A percentile compares a stretch with the other conserved stretches of the same genome.
phyloP scores from a whole-genome alignment of 176 grass and related monocot species.

The Aegilops tauschii region DNA sequence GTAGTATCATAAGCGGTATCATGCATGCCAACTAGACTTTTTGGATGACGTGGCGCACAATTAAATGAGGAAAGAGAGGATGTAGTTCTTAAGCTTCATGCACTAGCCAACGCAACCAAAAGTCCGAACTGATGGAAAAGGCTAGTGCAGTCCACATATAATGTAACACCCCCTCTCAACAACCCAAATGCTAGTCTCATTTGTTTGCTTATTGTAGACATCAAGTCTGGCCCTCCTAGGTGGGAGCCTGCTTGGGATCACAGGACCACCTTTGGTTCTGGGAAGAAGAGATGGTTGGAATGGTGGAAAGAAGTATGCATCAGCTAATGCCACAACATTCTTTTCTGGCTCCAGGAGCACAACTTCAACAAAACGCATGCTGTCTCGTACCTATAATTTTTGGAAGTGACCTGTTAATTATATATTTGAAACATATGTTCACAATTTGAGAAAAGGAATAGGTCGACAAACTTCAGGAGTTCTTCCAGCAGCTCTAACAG shows the following conservation, averaged over 20 bases:
- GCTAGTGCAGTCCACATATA: no score
- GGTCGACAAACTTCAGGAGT: slow-evolving; percentile 72
- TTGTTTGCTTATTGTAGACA: slow-evolving; percentile 91
- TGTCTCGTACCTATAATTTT: slow-evolving; percentile 66
- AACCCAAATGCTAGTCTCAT: slow-evolving; percentile 92
- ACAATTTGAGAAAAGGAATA: neutral
- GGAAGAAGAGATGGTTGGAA: slow-evolving; percentile 96
- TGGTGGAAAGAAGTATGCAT: slow-evolving; percentile 98
- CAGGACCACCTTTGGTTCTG: slow-evolving; percentile 75
- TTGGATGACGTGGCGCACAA: no score
- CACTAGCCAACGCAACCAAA: no score
- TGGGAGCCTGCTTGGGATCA: slow-evolving; percentile 90
- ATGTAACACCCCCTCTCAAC: slow-evolving; percentile 7
- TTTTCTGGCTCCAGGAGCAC: slow-evolving; percentile 97
- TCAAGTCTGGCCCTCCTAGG: slow-evolving; percentile 82
- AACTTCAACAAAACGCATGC: slow-evolving; percentile 98
- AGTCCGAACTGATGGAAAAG: no score
- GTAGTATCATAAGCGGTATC: no score
- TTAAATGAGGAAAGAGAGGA: no score
- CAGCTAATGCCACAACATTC: slow-evolving; percentile 91
- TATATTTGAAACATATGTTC: neutral
- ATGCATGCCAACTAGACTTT: no score
- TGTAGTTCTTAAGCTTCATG: no score
- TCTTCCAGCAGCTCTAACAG: slow-evolving; percentile 90
- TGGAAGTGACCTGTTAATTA: slow-evolving; percentile 6